Evolutionary conservation across 2,329 filamentous ascomycete species (phyloP).

Genomic region (Fusarium annulatum): DNA sequence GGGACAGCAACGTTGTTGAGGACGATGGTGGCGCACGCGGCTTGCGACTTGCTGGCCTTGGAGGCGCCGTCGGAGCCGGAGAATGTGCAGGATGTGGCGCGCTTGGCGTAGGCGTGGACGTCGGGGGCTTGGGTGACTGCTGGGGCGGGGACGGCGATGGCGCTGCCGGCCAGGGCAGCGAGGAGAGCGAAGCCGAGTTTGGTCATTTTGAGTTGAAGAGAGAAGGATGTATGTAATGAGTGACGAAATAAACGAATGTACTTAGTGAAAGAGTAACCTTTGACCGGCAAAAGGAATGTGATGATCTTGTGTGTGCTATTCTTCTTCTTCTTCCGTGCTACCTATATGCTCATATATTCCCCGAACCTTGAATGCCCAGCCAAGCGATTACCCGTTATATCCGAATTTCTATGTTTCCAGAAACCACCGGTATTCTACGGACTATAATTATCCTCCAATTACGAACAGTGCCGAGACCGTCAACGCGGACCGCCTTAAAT

Average conservation of each 20-base stretch:
- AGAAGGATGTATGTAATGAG: not conserved
- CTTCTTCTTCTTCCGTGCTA: accelerated
- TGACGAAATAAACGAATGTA: conserved; percentile 9
- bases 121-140: conserved; percentile 12
- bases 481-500: conserved; percentile 12
- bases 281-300: conserved; percentile 35
- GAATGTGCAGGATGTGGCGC: conserved; percentile 34
- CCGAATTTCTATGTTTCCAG: not conserved
- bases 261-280: conserved; percentile 4
- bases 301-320: not conserved
- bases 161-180: conserved; percentile 36
- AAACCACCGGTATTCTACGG: not conserved
- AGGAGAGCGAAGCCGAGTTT: conserved; percentile 21
- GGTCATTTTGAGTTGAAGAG: conserved; percentile 18
- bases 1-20: conserved; percentile 33
- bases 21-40: conserved; percentile 33
- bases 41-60: conserved; percentile 25
- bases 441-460: conserved; percentile 26
- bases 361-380: not conserved
- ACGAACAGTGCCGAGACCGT: accelerated
- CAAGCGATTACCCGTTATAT: not conserved
- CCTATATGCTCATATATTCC: conserved; percentile 15
- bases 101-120: conserved; percentile 25
- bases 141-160: conserved; percentile 27
- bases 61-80: conserved; percentile 34